Conservation (phyloP, 306 rosid genomes). For the Cajanus cajan region DNA sequence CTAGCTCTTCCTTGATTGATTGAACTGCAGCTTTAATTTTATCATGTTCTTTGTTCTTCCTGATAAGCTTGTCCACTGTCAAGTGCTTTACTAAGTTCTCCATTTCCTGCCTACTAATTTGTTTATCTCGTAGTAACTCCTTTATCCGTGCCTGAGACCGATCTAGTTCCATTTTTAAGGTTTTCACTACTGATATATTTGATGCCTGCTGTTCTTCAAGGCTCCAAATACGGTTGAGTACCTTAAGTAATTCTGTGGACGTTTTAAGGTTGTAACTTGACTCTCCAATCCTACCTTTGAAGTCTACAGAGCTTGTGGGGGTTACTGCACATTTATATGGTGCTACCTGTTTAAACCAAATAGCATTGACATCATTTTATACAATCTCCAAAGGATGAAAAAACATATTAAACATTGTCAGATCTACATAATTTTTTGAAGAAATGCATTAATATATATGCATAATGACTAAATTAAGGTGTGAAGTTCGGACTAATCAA, state of each 20-base stretch:
- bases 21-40: constrained; percentile 43
- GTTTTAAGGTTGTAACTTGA: constrained; percentile 43
- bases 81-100: constrained; percentile 46
- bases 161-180: constrained; percentile 56
- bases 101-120: constrained; percentile 45
- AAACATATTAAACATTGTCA: background rate
- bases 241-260: constrained; percentile 55
- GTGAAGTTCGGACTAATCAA: background rate
- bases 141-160: constrained; percentile 44
- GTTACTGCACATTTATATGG: constrained; percentile 43
- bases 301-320: constrained; percentile 44
- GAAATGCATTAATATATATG: background rate
- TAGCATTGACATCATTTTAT: background rate
- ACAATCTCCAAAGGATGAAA: constrained; percentile 13
- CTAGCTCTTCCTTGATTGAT: constrained; percentile 53
- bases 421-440: background rate
- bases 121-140: constrained; percentile 53
- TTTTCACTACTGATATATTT: constrained; percentile 44
- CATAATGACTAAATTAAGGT: background rate
- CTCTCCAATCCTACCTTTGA: constrained; percentile 41
- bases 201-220: constrained; percentile 72
- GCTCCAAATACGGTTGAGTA: constrained; percentile 66
- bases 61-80: constrained; percentile 37
- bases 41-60: constrained; percentile 45
- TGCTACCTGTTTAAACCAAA: constrained; percentile 45